Percentiles rank a stretch among this genome's conserved stretches.
These are phyloP conservation scores for Rhazya stricta DNA, from an alignment of 257 asterid species.

Conservation along the genomic window DNA sequence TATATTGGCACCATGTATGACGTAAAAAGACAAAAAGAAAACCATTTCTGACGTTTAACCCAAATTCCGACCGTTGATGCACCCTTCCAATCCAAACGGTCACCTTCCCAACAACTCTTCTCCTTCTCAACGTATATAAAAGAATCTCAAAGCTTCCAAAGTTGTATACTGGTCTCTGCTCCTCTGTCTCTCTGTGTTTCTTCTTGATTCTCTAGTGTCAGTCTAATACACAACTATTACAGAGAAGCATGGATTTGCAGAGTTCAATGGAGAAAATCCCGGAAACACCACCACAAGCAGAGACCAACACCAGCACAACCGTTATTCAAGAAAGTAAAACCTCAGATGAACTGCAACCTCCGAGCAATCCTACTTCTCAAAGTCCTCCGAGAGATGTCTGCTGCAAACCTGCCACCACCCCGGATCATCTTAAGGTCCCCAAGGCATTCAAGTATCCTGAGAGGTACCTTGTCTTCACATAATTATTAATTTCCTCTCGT, in stretches of 20 bases:
- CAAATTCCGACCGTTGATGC: slow-evolving; percentile 28
- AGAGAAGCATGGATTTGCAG: background rate
- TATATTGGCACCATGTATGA: no score
- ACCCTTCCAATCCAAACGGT: slow-evolving; percentile 17
- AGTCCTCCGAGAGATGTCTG: background rate
- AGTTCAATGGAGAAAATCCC: slow-evolving; percentile 37
- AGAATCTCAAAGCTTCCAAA: background rate
- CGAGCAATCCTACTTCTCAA: background rate
- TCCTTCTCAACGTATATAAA: background rate
- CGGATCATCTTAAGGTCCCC: slow-evolving; percentile 62
- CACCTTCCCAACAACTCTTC: slow-evolving; percentile 6
- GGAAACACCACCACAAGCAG: slow-evolving; percentile 15
- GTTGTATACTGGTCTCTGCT: background rate
- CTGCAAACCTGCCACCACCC: slow-evolving; percentile 34
- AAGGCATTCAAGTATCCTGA: slow-evolving; percentile 60
- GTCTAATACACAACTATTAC: background rate
- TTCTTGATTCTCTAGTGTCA: background rate
- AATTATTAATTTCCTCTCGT: background rate
- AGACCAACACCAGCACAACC: background rate
- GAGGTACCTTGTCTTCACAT: slow-evolving; percentile 30
- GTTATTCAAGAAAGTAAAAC: background rate
- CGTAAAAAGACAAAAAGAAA: background rate
- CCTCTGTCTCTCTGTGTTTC: background rate
- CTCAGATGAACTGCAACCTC: background rate
- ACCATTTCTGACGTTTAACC: background rate